Conservation (phyloP, 2,329 filamentous ascomycete genomes). For the Clarireedia sp. region DNA sequence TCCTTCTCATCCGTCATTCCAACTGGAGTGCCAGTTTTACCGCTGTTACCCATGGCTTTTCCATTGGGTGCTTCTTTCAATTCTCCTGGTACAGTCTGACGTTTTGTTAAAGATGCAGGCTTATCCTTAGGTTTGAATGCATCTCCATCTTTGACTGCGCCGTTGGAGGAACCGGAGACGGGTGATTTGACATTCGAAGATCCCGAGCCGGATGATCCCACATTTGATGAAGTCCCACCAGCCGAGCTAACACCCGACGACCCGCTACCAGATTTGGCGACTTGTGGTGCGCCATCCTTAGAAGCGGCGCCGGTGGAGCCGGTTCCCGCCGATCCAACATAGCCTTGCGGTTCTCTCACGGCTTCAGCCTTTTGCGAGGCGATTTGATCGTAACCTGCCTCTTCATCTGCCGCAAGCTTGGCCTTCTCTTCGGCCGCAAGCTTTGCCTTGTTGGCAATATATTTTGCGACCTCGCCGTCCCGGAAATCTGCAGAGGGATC, state of each 20-base stretch:
- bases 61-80: neutral
- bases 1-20: neutral
- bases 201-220: neutral
- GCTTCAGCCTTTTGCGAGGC: neutral
- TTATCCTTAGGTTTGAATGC: neutral
- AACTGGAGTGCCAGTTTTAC: neutral
- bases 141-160: neutral
- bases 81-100: conserved; percentile 5
- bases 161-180: neutral
- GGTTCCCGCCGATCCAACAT: neutral
- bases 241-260: neutral
- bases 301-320: neutral
- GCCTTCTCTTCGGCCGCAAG: conserved; percentile 29
- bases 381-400: neutral
- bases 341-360: neutral
- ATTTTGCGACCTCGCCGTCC: conserved; percentile 37
- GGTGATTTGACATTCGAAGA: neutral
- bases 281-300: neutral
- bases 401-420: neutral
- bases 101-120: neutral
- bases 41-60: neutral
- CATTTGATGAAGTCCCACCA: neutral
- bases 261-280: neutral
- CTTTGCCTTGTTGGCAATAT: conserved; percentile 31
- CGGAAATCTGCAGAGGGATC: conserved; percentile 36